Evolutionary conservation across 2,329 filamentous ascomycete genomes (phyloP).

Genomic region (Curvularia spicifera): DNA sequence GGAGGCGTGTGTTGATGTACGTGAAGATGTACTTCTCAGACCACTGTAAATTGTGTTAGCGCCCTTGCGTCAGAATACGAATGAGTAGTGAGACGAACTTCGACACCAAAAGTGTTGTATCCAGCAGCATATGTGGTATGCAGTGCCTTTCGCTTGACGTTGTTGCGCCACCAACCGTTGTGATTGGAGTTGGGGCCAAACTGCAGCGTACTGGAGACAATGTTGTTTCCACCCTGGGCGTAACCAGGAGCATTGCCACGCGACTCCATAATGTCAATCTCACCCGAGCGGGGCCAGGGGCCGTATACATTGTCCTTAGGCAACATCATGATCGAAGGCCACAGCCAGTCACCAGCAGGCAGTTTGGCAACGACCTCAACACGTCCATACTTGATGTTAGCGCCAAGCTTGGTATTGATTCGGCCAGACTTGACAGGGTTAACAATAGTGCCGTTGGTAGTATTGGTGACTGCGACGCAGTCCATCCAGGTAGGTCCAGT

Average conservation of each 20-base stretch:
- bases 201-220: constrained; percentile 78
- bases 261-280: constrained; percentile 83
- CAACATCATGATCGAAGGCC: constrained; percentile 93
- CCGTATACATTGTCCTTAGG: constrained; percentile 76
- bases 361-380: constrained; percentile 80
- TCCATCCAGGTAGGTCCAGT: constrained; percentile 65
- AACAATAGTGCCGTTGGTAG: constrained; percentile 76
- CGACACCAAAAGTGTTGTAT: constrained; percentile 80
- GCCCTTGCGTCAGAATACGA: background rate
- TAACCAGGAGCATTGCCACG: constrained; percentile 85
- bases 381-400: constrained; percentile 78
- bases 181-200: constrained; percentile 77
- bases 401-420: constrained; percentile 74
- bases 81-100: constrained; percentile 48
- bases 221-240: constrained; percentile 77
- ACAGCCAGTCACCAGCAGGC: constrained; percentile 82
- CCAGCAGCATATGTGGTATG: constrained; percentile 73
- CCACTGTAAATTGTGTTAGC: constrained; percentile 59
- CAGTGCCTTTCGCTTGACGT: constrained; percentile 75
- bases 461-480: constrained; percentile 77
- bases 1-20: constrained; percentile 79
- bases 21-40: constrained; percentile 87
- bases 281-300: constrained; percentile 77
- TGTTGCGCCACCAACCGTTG: constrained; percentile 84
- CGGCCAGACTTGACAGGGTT: constrained; percentile 80